Evolutionary conservation across 768 basidiomycete genomes (phyloP).

Genomic region (Mycena amicta): DNA sequence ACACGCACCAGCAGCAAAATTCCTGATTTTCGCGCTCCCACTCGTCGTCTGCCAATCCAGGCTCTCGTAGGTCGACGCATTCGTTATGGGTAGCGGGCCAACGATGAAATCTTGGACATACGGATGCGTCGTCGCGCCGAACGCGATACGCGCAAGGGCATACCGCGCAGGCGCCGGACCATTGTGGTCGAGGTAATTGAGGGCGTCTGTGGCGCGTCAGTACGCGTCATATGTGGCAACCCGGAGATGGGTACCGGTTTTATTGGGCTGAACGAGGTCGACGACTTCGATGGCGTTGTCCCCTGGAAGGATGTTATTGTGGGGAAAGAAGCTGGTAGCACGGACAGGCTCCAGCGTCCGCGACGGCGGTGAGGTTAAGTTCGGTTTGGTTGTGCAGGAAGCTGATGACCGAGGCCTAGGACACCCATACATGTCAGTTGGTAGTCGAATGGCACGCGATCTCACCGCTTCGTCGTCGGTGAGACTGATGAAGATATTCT

Average conservation of each 20-base stretch:
- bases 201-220: constrained; percentile 19
- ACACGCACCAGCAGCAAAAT: constrained; percentile 21
- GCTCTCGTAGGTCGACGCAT: constrained; percentile 17
- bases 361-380: constrained; percentile 23
- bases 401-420: constrained; percentile 20
- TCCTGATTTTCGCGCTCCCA: constrained; percentile 23
- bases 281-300: constrained; percentile 26
- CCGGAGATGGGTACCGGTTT: constrained; percentile 16
- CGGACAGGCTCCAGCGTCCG: constrained; percentile 19
- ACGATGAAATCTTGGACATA: constrained; percentile 23
- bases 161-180: constrained; percentile 15
- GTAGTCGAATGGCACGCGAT: background rate
- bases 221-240: background rate
- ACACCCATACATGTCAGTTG: no score
- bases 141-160: constrained; percentile 22
- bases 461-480: constrained; percentile 22
- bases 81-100: constrained; percentile 25
- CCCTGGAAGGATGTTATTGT: constrained; percentile 11
- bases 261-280: constrained; percentile 24
- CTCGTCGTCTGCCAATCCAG: constrained; percentile 26
- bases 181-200: constrained; percentile 19
- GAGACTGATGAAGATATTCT: constrained; percentile 21
- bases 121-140: constrained; percentile 22
- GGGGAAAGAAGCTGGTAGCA: background rate
- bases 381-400: constrained; percentile 25